These are phyloP conservation scores for Daldinia decipiens DNA, from an alignment of 495 filamentous ascomycete genomes.

Conservation along the genomic window DNA sequence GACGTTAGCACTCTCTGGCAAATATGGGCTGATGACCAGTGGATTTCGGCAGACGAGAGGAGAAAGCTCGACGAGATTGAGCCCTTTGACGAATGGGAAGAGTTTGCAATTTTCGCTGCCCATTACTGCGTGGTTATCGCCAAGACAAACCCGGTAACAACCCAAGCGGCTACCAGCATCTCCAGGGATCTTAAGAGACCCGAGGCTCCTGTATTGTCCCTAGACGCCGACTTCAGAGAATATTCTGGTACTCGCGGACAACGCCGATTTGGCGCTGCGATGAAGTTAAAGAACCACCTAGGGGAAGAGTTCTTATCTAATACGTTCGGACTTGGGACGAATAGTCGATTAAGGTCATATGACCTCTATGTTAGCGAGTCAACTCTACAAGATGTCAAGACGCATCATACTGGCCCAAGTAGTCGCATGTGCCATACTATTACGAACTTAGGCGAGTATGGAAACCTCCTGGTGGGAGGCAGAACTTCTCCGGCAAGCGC, in stretches of 20 bases:
- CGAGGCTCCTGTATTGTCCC: background rate
- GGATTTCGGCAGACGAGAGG: slow-evolving; percentile 66
- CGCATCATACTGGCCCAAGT: slow-evolving; percentile 52
- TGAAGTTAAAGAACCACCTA: slow-evolving; percentile 37
- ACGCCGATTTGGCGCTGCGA: slow-evolving; percentile 55
- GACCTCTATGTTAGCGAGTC: slow-evolving; percentile 63
- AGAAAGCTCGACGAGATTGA: slow-evolving; percentile 71
- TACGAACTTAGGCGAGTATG: slow-evolving; percentile 62
- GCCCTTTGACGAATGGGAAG: slow-evolving; percentile 96
- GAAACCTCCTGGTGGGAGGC: slow-evolving; percentile 78
- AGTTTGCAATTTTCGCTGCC: slow-evolving; percentile 84
- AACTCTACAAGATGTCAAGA: slow-evolving; percentile 38
- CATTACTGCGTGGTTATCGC: slow-evolving; percentile 89
- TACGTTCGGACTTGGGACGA: slow-evolving; percentile 70
- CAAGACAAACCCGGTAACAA: slow-evolving; percentile 22
- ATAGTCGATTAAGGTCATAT: slow-evolving; percentile 66
- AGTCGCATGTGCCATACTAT: slow-evolving; percentile 82
- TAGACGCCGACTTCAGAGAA: slow-evolving; percentile 37
- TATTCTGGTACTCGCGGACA: slow-evolving; percentile 50
- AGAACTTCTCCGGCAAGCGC: slow-evolving; percentile 75
- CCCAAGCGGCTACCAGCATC: background rate
- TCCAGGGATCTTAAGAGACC: background rate
- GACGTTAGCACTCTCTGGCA: slow-evolving; percentile 76
- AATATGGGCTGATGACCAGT: slow-evolving; percentile 75
- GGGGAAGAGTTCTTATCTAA: slow-evolving; percentile 48